Percentiles rank a stretch among this genome's conserved stretches.
These are phyloP conservation scores for Chlorella vulgaris DNA, from an alignment of 139 green algal genomes.

Conservation along the genomic window DNA sequence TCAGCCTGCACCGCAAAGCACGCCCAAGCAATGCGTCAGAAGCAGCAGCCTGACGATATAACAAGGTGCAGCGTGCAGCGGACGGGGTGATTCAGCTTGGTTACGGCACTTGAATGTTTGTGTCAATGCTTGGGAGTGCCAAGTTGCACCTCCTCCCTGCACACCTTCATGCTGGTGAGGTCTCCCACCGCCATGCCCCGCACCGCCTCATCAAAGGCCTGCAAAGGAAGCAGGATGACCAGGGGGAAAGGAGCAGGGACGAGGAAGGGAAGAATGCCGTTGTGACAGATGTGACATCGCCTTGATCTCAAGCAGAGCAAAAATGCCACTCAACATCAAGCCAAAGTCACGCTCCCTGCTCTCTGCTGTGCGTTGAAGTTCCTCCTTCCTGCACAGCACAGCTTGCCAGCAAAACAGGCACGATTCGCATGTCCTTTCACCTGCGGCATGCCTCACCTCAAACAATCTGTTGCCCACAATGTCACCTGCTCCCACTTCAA, in stretches of 20 bases:
- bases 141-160: background rate
- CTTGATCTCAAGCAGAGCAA: too few relatives aligned
- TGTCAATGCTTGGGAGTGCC: too few relatives aligned
- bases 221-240: constrained; percentile 1
- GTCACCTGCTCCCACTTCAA: constrained; percentile 86
- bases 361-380: too few relatives aligned
- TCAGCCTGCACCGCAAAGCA: constrained; percentile 48
- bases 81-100: too few relatives aligned
- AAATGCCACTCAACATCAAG: too few relatives aligned
- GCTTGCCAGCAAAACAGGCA: background rate
- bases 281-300: too few relatives aligned
- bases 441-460: background rate
- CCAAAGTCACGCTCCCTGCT: too few relatives aligned
- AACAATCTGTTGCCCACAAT: constrained; percentile 87
- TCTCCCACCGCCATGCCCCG: constrained; percentile 73
- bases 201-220: constrained; percentile 88
- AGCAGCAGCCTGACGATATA: background rate
- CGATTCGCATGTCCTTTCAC: background rate
- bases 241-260: background rate
- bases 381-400: background rate
- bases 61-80: background rate
- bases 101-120: too few relatives aligned
- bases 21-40: too few relatives aligned
- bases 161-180: constrained; percentile 53
- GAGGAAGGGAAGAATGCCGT: too few relatives aligned